phyloP scores from a whole-genome alignment of 768 basidiomycete species.

The Suillus subaureus region DNA sequence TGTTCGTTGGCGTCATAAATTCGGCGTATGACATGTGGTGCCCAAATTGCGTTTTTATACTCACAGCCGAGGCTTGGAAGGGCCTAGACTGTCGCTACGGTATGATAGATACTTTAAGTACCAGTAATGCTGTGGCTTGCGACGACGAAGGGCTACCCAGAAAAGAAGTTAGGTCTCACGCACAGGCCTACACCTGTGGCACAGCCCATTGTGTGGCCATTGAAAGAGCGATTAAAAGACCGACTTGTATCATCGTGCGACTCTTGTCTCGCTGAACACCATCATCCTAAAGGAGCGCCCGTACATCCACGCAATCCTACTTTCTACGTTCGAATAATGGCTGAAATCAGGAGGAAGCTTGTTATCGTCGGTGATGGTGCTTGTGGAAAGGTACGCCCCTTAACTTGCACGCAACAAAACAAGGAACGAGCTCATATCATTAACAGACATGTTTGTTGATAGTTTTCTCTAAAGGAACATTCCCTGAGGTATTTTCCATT shows the following conservation, averaged over 20 bases:
- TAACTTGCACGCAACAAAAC: not conserved
- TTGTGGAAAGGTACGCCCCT: conserved; percentile 77
- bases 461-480: conserved; percentile 95
- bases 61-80: not conserved
- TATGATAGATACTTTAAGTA: not conserved
- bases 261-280: conserved; percentile 43
- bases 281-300: conserved; percentile 38
- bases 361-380: conserved; percentile 99
- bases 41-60: not conserved
- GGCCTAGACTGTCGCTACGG: not conserved
- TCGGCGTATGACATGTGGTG: conserved; percentile 1
- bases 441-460: conserved; percentile 88
- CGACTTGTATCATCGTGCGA: conserved; percentile 40
- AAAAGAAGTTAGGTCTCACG: conserved; percentile 14
- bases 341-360: conserved; percentile 97
- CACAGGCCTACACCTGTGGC: conserved; percentile 34
- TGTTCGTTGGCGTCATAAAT: conserved; percentile 13
- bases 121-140: not conserved
- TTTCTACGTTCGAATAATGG: conserved; percentile 60
- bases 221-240: conserved; percentile 38
- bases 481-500: conserved; percentile 74
- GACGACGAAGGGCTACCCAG: not conserved
- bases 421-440: conserved; percentile 22
- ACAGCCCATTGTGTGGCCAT: conserved; percentile 25
- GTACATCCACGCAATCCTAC: conserved; percentile 31